phyloP scores from a whole-genome alignment of 2,329 filamentous ascomycete genomes.

The Xylariaceae sp. region DNA sequence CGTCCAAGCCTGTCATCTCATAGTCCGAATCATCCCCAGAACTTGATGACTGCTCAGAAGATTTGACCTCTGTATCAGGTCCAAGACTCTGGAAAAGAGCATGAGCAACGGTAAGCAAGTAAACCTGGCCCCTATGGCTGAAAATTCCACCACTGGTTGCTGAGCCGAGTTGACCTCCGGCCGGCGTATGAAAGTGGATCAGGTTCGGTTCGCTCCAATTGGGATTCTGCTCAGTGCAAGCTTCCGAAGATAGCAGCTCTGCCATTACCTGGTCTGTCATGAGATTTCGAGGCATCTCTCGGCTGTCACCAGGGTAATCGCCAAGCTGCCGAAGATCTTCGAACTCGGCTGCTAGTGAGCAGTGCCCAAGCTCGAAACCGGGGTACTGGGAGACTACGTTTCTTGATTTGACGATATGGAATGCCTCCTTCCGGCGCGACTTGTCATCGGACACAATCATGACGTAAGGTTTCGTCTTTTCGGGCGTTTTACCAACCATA shows the following conservation, averaged over 20 bases:
- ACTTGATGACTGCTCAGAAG: constrained; percentile 1
- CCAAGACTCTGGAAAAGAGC: constrained; percentile 3
- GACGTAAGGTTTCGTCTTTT: constrained; percentile 11
- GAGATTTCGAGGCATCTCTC: background rate
- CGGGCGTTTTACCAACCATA: constrained; percentile 11
- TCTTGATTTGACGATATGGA: constrained; percentile 8
- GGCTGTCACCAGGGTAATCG: background rate
- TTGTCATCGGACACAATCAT: constrained; percentile 13
- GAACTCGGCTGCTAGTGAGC: constrained; percentile 10
- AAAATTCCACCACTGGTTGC: constrained; percentile 12
- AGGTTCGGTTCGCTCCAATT: background rate
- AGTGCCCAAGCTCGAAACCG: constrained; percentile 12
- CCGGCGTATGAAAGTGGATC: constrained; percentile 9
- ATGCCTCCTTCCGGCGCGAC: constrained; percentile 7
- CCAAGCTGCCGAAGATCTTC: constrained; percentile 1
- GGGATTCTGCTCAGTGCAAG: constrained; percentile 6
- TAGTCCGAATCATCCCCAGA: constrained; percentile 7
- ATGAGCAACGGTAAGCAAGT: constrained; percentile 8
- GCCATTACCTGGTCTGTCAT: constrained; percentile 2
- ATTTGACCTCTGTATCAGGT: background rate
- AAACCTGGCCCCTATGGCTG: background rate
- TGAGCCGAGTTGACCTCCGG: constrained; percentile 2
- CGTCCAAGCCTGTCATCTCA: constrained; percentile 10
- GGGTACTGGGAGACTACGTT: constrained; percentile 4
- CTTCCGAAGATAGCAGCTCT: constrained; percentile 6